Evolutionary conservation across 768 basidiomycete species (phyloP), one percentile per base, ranked within the genome.

Genomic region (Tylopilus cervinicoccineus): DNA sequence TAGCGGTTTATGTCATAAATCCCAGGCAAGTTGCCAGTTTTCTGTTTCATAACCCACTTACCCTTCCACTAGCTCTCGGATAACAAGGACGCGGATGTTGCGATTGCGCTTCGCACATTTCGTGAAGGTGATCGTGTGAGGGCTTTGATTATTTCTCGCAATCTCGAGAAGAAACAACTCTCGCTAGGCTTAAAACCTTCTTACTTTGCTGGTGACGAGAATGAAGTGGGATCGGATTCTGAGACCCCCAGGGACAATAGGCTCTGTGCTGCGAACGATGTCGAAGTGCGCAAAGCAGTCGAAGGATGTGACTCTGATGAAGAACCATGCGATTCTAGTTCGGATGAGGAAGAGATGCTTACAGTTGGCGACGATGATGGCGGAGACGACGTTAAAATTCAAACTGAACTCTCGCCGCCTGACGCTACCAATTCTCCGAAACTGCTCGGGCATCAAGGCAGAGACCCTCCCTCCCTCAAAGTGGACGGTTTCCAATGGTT

Each of bases 1-100:
- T 41, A 83, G 78, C 52, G 95, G 95, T 6, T 75, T 99, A 11
- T 99, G 95, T 65, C 95, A 98, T 66, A 93, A 93, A 67, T 90
- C 91, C 10, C 79, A 98, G 77, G 92, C 86, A 57, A 44, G 75
- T 52, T 36, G 36, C 23, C 24, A 33, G n/a, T 40, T 29, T 32
- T 33, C 38, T 23, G 26, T 42, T 37, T 17, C 34, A 1, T 19
- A 9, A 42, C 14, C 16, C 44, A 40, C 42, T 42, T 33, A 32
- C 43, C 20, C 43, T 47, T 47, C 17, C 19, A 28, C 22, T 53
- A 96, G 93, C 75, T 98, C 36, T 88, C 93, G 8, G 95, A 97
- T 61, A 91, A 89, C 64, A 76, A 81, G 53, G 80, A 86, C 26
- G 87, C 87, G 5, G 90, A 94, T 65, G 82, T 89, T 19, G 68